phyloP scores from a whole-genome alignment of 148 eudicot genomes.

The Camellia sinensis region DNA sequence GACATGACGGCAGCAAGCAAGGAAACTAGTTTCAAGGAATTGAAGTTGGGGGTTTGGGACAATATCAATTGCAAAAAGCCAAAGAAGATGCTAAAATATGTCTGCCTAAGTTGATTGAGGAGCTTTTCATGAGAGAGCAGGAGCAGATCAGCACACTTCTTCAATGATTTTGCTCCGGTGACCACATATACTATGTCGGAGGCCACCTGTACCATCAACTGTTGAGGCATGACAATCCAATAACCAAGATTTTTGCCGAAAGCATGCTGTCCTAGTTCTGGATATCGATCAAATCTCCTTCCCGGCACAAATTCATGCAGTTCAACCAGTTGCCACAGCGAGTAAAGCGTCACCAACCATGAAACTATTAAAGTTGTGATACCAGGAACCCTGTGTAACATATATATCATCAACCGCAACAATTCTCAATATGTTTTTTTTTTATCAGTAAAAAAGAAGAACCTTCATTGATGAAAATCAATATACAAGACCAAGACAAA shows the following conservation, averaged over 20 bases:
- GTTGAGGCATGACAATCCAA: conserved; percentile 46
- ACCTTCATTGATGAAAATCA: too few species aligned
- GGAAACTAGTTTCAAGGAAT: conserved; percentile 32
- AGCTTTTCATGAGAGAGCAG: not conserved
- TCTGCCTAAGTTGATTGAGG: conserved; percentile 11
- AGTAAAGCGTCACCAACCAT: conserved; percentile 33
- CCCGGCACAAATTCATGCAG: conserved; percentile 40
- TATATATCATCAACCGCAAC: too few species aligned
- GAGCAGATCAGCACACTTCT: conserved; percentile 21
- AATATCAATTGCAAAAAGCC: conserved; percentile 17
- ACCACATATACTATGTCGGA: conserved; percentile 40
- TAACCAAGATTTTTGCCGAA: conserved; percentile 34
- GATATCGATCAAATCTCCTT: conserved; percentile 36
- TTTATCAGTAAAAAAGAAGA: too few species aligned
- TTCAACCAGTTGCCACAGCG: conserved; percentile 40
- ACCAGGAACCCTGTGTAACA: conserved; percentile 18
- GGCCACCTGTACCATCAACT: conserved; percentile 33
- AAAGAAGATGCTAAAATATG: conserved; percentile 23
- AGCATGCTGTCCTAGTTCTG: conserved; percentile 39
- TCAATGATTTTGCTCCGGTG: conserved; percentile 41
- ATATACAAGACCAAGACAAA: too few species aligned
- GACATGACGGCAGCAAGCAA: conserved; percentile 38
- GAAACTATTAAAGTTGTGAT: conserved; percentile 16
- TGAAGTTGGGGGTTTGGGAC: conserved; percentile 34
- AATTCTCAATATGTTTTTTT: too few species aligned